Conservation (phyloP, 768 basidiomycete species). For the Chalciporus sphaerocephalus region DNA sequence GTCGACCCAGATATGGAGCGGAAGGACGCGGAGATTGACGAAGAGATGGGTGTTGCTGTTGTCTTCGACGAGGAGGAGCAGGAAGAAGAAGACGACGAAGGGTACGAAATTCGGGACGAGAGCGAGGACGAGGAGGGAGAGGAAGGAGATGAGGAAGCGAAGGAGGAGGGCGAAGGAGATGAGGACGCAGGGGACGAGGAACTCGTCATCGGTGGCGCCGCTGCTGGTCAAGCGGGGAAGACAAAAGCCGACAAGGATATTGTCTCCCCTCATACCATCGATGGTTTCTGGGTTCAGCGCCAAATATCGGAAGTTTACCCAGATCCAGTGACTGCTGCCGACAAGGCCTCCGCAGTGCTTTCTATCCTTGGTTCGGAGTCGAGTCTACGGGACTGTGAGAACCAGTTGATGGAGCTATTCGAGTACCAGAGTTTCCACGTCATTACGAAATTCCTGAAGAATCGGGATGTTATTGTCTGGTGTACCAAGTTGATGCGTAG, state of each 20-base stretch:
- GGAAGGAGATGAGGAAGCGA: constrained; percentile 42
- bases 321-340: constrained; percentile 90
- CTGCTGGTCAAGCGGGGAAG: constrained; percentile 40
- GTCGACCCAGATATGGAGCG: constrained; percentile 76
- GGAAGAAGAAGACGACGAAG: constrained; percentile 88
- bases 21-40: constrained; percentile 88
- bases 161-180: constrained; percentile 40
- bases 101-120: constrained; percentile 81
- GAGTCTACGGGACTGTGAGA: constrained; percentile 87
- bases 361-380: constrained; percentile 84
- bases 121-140: constrained; percentile 73
- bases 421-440: constrained; percentile 90
- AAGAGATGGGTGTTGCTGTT: constrained; percentile 95
- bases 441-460: constrained; percentile 87
- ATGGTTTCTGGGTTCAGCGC: constrained; percentile 98
- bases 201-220: constrained; percentile 72
- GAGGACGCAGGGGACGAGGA: constrained; percentile 58
- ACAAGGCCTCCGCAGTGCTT: constrained; percentile 83
- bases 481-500: constrained; percentile 93
- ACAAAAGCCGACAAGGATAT: constrained; percentile 67
- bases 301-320: constrained; percentile 88
- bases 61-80: constrained; percentile 97
- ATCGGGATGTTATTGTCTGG: constrained; percentile 96
- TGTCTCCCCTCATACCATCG: constrained; percentile 86
- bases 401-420: constrained; percentile 94